These are phyloP conservation scores for Russula compacta DNA, from an alignment of 768 basidiomycete species.

Conservation along the genomic window DNA sequence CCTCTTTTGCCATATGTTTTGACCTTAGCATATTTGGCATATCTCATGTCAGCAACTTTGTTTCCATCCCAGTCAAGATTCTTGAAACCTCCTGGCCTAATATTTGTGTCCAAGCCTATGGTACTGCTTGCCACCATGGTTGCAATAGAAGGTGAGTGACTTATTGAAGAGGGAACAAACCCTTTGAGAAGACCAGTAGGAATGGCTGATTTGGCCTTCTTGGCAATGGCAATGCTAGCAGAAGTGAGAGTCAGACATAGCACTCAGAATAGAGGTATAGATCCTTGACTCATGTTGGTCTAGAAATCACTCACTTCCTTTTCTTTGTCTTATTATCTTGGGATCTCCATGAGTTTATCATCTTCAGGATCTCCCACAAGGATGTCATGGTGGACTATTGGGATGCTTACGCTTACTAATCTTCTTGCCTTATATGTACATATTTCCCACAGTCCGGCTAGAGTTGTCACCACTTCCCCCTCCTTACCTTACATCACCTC, in stretches of 20 bases:
- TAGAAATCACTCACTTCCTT: background rate
- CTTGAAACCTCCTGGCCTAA: background rate
- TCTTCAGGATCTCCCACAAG: too few species aligned
- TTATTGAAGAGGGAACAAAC: background rate
- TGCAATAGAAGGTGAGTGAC: too few species aligned
- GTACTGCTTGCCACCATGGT: too few species aligned
- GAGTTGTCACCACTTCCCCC: too few species aligned
- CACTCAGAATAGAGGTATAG: background rate
- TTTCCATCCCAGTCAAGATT: background rate
- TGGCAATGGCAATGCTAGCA: background rate
- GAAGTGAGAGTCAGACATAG: background rate
- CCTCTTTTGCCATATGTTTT: background rate
- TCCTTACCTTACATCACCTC: too few species aligned
- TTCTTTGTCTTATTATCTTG: background rate
- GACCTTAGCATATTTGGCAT: background rate
- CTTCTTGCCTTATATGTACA: too few species aligned
- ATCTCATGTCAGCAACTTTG: background rate
- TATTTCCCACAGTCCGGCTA: too few species aligned
- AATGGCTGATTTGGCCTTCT: background rate
- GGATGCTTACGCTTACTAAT: too few species aligned
- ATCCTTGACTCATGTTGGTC: background rate
- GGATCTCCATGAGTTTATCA: too few species aligned
- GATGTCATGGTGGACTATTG: too few species aligned
- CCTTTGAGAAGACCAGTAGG: background rate
- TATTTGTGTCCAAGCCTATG: too few species aligned